phyloP scores from a whole-genome alignment of 2,329 filamentous ascomycete genomes.

The Hirsutella minnesotensis region DNA sequence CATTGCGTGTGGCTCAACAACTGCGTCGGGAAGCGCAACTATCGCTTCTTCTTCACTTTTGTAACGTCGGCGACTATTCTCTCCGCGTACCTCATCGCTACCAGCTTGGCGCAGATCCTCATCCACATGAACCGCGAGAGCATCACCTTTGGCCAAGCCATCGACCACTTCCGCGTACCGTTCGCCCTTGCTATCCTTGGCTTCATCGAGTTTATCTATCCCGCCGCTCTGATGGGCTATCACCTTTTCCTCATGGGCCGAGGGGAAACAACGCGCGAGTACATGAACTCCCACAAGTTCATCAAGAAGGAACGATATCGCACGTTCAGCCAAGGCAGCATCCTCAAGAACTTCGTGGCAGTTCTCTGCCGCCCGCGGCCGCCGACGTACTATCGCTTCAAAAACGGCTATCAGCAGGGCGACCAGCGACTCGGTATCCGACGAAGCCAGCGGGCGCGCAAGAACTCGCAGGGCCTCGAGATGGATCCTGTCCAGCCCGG shows the following conservation, averaged over 20 bases:
- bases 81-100: conserved; percentile 61
- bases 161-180: conserved; percentile 61
- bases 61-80: conserved; percentile 70
- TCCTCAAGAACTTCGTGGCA: conserved; percentile 66
- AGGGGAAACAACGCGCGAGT: conserved; percentile 92
- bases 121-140: conserved; percentile 53
- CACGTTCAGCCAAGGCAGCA: conserved; percentile 71
- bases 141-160: conserved; percentile 56
- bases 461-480: conserved; percentile 49
- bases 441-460: conserved; percentile 27
- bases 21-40: conserved; percentile 91
- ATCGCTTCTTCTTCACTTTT: conserved; percentile 94
- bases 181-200: conserved; percentile 86
- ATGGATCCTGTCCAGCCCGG: conserved; percentile 53
- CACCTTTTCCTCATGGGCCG: conserved; percentile 84
- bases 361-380: conserved; percentile 75
- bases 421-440: conserved; percentile 68
- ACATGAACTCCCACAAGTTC: conserved; percentile 93
- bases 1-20: conserved; percentile 99
- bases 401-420: conserved; percentile 60
- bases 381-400: conserved; percentile 84
- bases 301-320: conserved; percentile 81
- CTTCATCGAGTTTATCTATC: conserved; percentile 64
- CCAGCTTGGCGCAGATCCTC: conserved; percentile 70
- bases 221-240: conserved; percentile 72